Base-by-base conservation (phyloP, 805 yeast species). In the Candida sakaeoensis region DNA sequence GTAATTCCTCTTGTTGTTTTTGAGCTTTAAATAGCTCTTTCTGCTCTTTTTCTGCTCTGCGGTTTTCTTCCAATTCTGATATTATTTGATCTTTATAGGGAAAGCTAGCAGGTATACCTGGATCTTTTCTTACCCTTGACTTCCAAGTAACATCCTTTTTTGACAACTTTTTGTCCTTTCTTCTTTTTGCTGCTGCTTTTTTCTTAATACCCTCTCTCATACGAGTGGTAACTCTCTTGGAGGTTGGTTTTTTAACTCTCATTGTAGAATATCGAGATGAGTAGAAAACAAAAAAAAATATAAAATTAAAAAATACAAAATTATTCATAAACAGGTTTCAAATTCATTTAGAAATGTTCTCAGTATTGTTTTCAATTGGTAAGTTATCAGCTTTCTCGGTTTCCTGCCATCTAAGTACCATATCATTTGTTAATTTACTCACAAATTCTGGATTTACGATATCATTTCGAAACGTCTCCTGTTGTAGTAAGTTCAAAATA, bases 81-180 rank as follows among this genome's bases (percentile, higher is more conserved):
- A 93, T 68, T 42, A 93, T 79, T 61, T 77, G 76, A 48, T 85
- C 95, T 62, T 91, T 93, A 70, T 89, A 93, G 24, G 99, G 99
- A 75, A 89, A 93, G 53, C 82, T 80, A 38, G 95, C 71, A 41
- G 99, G 99, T 52, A 93, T 91, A 49, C 98, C 98, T 8, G 91
- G 90, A 60, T 90, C 97, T 65, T 87, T 91, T 54, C 78, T 79
- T 42, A 67, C 65, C 55, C 81, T 80, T 13, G 96, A 85, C 60
- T 78, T 88, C 99, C 99, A 93, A 12, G 98, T 93, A 3, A 79
- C 79, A 61, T 91, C 97, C 58, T 79, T 89, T 74, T 93, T 93
- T 14, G 95, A 76, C 18, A 60, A 49, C 67, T 93, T 93, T 53
- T 74, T 77, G 60, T 85, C 84, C 59, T 93, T 93, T 64, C 95